Base-by-base conservation (phyloP, 1,139 yeast genomes). In the Yamadazyma epiphylla region DNA sequence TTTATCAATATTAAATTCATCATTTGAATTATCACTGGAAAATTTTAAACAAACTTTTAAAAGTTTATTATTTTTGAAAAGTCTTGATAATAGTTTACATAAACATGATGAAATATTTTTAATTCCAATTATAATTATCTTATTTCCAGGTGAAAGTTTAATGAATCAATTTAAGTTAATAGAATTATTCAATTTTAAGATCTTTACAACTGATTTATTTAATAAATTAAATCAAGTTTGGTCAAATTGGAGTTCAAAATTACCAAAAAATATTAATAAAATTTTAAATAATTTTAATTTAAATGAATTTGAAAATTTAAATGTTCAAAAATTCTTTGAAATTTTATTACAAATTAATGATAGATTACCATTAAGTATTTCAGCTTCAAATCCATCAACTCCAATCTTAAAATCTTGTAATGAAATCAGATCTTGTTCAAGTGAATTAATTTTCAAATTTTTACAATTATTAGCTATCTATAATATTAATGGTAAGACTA, bases 361-460 rank as follows among this genome's bases (percentile, higher is more conserved):
- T 45, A 55, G 54, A 33, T 49, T 64, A 27, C 73, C 73, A 1
- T 53, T 67, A 38, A 64, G 71, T 45, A 51, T 66, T 29, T 61
- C 70, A 12, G 73, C 74, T 5, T 61, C 70, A n/a, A 69, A 70
- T 4, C 72, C 73, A 5, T 53, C 67, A 1, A 66, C 73, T 5
- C 73, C 74, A 13, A 49, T 65, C 4, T 33, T 60, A 16, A 61
- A 51, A 30, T 36, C 39, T 7, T 17, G 25, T 12, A 33, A 16
- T 27, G 23, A 26, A 11, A 27, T 38, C 14, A 41, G 43, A 29
- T 61, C 67, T 2, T 52, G 64, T 8, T 43, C 58, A 6, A 41
- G 51, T 26, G 58, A 55, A 35, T 39, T 64, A 23, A 40, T 60
- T 10, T 47, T 45, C 26, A 58, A 52, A 29, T 51, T 66, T 25